Evolutionary conservation across 1,284 basidiomycete species (phyloP).

Genomic region (Trichosporon inkin): DNA sequence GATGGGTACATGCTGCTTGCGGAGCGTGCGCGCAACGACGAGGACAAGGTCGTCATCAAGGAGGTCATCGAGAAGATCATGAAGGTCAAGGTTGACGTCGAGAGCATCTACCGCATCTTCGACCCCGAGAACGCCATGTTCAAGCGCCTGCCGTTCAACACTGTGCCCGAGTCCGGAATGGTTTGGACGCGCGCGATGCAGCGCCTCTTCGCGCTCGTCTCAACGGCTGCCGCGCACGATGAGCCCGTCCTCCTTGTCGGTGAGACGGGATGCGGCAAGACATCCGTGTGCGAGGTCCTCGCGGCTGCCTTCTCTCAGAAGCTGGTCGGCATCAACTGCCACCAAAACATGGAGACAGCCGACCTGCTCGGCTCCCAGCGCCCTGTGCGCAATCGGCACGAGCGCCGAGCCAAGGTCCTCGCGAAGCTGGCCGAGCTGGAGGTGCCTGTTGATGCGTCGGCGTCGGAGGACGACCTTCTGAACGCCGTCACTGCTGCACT

Average conservation of each 20-base stretch:
- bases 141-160: constrained; percentile 32
- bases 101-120: constrained; percentile 63
- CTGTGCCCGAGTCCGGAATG: constrained; percentile 50
- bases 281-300: constrained; percentile 89
- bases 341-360: constrained; percentile 99
- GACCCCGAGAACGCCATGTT: constrained; percentile 51
- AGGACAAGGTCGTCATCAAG: constrained; percentile 86
- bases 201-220: constrained; percentile 77
- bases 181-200: constrained; percentile 94
- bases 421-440: constrained; percentile 40
- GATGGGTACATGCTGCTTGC: constrained; percentile 98
- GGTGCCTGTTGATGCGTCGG: constrained; percentile 19
- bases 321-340: constrained; percentile 83
- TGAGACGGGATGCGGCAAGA: constrained; percentile 97
- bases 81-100: constrained; percentile 78
- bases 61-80: constrained; percentile 87
- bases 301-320: constrained; percentile 63
- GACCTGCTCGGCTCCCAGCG: constrained; percentile 93
- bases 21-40: constrained; percentile 75
- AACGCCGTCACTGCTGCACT: constrained; percentile 11
- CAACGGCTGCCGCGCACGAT: constrained; percentile 77
- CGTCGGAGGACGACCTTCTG: constrained; percentile 33
- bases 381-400: constrained; percentile 76
- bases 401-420: constrained; percentile 46
- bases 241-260: constrained; percentile 97